Evolutionary conservation across 352 stramenopile genomes (phyloP), one percentile per base, ranked within the genome.

Genomic region (Peronospora tabacina): DNA sequence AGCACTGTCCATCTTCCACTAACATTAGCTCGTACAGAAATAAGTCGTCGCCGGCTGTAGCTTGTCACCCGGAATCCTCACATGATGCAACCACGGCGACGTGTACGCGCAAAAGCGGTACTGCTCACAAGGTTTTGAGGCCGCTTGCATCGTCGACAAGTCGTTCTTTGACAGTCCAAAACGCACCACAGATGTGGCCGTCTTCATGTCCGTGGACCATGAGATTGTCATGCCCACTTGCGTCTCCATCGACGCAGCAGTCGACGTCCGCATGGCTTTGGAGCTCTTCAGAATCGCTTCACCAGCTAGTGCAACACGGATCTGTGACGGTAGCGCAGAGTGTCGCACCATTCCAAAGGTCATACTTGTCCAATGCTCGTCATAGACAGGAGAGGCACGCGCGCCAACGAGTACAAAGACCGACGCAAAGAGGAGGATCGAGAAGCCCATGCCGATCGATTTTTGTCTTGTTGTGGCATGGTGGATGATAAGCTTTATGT

Each of bases 21-120:
- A 35, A 28, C 12, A 36, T n/a, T n/a, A 16, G 10, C 15, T 74
- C 72, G 15, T 65, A 91, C 81, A 94, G 29, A 73, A 91, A 61
- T 92, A 92, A 15, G 50, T 71, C 29, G 67, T 83, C 16, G 59
- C 64, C 1, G 78, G 66, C 11, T 49, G 32, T 12, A 95, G 51
- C 24, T 62, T 57, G 16, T 68, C 65, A 7, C 62, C 72, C 0
- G 68, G 56, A 20, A 93, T 70, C 2, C 63, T 61, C 28, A 90
- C 82, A 47, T 88, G 75, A 55, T 95, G 84, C 7, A 90, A 55
- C 54, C 70, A 90, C 5, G 75, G 75, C 4, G 78, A 91, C 11
- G 57, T 72, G 59, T 93, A 95, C 17, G 75, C 55, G 59, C 80
- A 90, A 53, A 89, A 92, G 42, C 65, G 29, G 54, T 94, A 94